Evolutionary conservation across 352 stramenopile genomes (phyloP).

Genomic region (Pythium aristosporum): DNA sequence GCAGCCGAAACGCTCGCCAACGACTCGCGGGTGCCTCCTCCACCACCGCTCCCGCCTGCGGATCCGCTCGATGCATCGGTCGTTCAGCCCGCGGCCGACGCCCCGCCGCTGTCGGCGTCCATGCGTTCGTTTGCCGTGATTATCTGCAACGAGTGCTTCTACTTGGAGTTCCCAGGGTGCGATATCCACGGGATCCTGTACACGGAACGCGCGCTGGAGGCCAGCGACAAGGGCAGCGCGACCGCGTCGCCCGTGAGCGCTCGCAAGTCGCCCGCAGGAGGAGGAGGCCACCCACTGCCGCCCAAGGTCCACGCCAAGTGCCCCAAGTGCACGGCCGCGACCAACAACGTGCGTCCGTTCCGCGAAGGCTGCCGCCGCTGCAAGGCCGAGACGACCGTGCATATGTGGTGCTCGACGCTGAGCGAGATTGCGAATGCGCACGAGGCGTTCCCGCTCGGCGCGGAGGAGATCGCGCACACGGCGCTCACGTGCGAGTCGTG

Average conservation of each 20-base stretch:
- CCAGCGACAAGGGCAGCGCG: constrained; percentile 10
- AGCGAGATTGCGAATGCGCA: constrained; percentile 67
- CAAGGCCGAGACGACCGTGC: constrained; percentile 64
- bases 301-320: constrained; percentile 71
- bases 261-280: not conserved
- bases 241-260: not conserved
- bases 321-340: constrained; percentile 74
- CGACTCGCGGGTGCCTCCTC: not conserved
- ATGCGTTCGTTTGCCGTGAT: constrained; percentile 81
- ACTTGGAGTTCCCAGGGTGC: constrained; percentile 86
- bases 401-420: constrained; percentile 71
- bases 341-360: constrained; percentile 82
- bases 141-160: constrained; percentile 78
- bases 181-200: constrained; percentile 85
- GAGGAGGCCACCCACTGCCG: not conserved
- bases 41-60: not conserved
- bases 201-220: constrained; percentile 47
- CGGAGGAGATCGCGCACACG: constrained; percentile 77
- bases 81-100: constrained; percentile 6
- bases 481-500: constrained; percentile 73
- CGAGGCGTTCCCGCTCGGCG: constrained; percentile 56
- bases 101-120: constrained; percentile 23
- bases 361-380: constrained; percentile 82
- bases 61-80: not conserved
- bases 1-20: constrained; percentile 12